Base-by-base conservation (phyloP, 1,139 yeast species). In the Sugiyamaella castrensis region DNA sequence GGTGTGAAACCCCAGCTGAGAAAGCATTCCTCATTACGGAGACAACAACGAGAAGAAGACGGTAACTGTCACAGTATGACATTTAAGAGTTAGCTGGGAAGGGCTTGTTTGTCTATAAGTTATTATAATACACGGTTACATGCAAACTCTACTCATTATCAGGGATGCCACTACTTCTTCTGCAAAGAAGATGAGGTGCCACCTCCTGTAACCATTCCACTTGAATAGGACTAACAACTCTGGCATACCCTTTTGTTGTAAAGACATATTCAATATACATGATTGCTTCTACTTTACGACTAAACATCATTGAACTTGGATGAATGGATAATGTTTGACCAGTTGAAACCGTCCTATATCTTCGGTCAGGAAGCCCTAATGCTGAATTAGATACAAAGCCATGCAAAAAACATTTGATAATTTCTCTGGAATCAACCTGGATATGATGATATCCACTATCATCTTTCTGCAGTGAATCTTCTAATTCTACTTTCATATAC, bases 211-310 rank as follows among this genome's bases (percentile, higher is more conserved):
- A 68, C 98, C 98, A 92, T 13, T 80, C 79, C 47, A 87, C 70
- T 62, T 88, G 87, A 35, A 94, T 76, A n/a, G 87, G 82, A 40
- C 92, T 82, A 34, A 92, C 96, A 53, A 76, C 84, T 60, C 98
- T 75, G 1, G 96, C 98, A 61, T 91, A 94, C 1, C 96, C 95
- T 66, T 88, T 88, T 34, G 92, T 79, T 2, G 98, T 94, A 66
- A 77, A 92, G 31, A 94, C 97, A 64, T 87, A 89, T 67, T 94
- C 98, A 47, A 89, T 83, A 71, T 88, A 94, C 92, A 94, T 83
- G 50, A 92, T 83, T 2, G 95, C 96, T 57, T 91, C 96, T 41
- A 81, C 73, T 57, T 81, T 79, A 57, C 80, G 79, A 10, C 96
- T 96, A 68, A 91, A 94, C 42, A 94, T 71, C 65, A 87, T 73